These are phyloP conservation scores for Bromus sterilis DNA, from an alignment of 176 grass and related monocot genomes.

Conservation along the genomic window DNA sequence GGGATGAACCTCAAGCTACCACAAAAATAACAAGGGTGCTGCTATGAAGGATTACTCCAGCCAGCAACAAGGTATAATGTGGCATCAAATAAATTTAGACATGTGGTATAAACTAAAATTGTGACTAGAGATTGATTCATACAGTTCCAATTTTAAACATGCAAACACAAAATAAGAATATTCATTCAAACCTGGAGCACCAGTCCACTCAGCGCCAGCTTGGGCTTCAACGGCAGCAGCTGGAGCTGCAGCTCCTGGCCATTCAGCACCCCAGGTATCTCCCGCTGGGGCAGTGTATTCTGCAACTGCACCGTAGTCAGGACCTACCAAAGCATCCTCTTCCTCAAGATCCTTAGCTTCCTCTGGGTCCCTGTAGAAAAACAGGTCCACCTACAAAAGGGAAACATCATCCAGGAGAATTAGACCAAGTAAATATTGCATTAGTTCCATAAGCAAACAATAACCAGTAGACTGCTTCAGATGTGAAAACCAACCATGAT, in stretches of 20 bases:
- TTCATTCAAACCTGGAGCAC: slow-evolving; percentile 40
- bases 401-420: neutral
- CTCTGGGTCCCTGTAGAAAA: slow-evolving; percentile 92
- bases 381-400: slow-evolving; percentile 71
- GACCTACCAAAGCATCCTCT: slow-evolving; percentile 45
- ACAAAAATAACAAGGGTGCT: neutral
- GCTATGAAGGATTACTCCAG: neutral
- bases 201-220: slow-evolving; percentile 31
- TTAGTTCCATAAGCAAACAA: neutral
- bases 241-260: slow-evolving; percentile 28
- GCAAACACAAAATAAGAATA: neutral
- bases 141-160: neutral
- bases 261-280: slow-evolving; percentile 44
- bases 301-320: slow-evolving; percentile 36
- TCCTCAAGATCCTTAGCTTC: slow-evolving; percentile 89
- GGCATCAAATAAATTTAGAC: neutral
- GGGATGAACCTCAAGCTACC: neutral
- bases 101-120: neutral
- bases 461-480: neutral
- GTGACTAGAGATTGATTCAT: neutral
- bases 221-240: slow-evolving; percentile 21
- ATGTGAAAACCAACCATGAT: slow-evolving; percentile 51
- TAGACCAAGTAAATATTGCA: neutral
- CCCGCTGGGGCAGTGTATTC: slow-evolving; percentile 23
- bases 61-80: neutral